A percentile compares a stretch with the other conserved stretches of the same genome.
phyloP scores from a whole-genome alignment of 2,329 filamentous ascomycete genomes.

The Sporothrix brunneoviolacea region DNA sequence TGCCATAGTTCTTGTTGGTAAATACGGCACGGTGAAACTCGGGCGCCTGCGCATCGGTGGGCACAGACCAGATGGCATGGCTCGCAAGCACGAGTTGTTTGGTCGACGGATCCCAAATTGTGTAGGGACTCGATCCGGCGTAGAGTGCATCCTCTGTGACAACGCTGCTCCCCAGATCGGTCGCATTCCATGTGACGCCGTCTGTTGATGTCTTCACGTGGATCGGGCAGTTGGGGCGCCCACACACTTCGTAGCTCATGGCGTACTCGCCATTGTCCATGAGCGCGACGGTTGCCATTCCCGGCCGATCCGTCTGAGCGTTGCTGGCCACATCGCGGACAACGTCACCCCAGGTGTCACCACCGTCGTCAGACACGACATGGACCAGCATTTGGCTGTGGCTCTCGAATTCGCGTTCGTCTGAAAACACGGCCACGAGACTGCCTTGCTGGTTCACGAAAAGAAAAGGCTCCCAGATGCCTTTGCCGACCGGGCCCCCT shows the following conservation, averaged over 20 bases:
- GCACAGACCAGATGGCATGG: background rate
- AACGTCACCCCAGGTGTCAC: background rate
- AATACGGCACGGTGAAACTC: background rate
- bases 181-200: background rate
- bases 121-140: slow-evolving; percentile 5
- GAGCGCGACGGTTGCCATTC: background rate
- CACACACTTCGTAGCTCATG: slow-evolving; percentile 4
- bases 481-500: background rate
- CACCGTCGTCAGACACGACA: background rate
- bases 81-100: background rate
- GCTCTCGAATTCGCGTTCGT: background rate
- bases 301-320: slow-evolving; percentile 1
- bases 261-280: background rate
- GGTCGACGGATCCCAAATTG: background rate
- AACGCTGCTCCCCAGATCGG: background rate
- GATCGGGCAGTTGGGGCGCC: background rate
- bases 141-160: background rate
- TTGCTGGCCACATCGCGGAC: background rate
- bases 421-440: slow-evolving; percentile 2
- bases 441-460: background rate
- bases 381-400: slow-evolving; percentile 8
- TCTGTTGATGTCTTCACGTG: background rate
- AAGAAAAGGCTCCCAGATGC: slow-evolving; percentile 6
- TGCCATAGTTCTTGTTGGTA: background rate
- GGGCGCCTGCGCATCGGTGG: background rate